Percentiles rank a stretch among this genome's conserved stretches.
These are phyloP conservation scores for Proliferodiscus dingleyae DNA, from an alignment of 2,329 filamentous ascomycete genomes.

Conservation along the genomic window DNA sequence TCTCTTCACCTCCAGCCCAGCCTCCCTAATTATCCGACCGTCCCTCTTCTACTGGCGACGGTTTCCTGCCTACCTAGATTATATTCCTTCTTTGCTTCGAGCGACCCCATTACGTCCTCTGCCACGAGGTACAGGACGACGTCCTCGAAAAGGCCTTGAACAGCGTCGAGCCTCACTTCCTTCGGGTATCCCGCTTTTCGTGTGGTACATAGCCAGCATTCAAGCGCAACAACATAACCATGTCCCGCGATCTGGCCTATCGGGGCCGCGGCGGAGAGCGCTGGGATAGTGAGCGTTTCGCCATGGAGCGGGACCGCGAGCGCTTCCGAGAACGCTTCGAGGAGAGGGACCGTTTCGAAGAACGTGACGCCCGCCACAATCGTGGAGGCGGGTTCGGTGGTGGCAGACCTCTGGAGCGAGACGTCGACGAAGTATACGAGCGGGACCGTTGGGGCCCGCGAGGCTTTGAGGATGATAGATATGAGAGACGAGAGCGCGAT, in stretches of 20 bases:
- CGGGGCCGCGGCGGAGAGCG: slow-evolving; percentile 29
- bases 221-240: slow-evolving; percentile 7
- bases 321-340: slow-evolving; percentile 36
- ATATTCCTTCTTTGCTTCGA: background rate
- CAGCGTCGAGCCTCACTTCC: background rate
- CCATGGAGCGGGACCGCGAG: slow-evolving; percentile 40
- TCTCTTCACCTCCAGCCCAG: slow-evolving; percentile 15
- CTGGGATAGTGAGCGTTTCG: slow-evolving; percentile 54
- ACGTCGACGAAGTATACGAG: slow-evolving; percentile 45
- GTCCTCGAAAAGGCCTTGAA: background rate
- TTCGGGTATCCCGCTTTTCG: slow-evolving; percentile 1
- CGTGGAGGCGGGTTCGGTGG: slow-evolving; percentile 34
- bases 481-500: slow-evolving; percentile 35
- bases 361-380: slow-evolving; percentile 44
- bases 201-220: background rate
- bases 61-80: background rate
- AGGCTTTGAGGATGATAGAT: slow-evolving; percentile 29
- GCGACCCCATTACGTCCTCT: background rate
- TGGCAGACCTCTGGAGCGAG: slow-evolving; percentile 40
- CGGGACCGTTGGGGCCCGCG: slow-evolving; percentile 41
- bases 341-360: slow-evolving; percentile 39
- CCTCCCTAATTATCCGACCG: slow-evolving; percentile 12
- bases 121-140: slow-evolving; percentile 5
- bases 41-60: background rate
- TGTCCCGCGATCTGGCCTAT: slow-evolving; percentile 34